A percentile compares a stretch with the other conserved stretches of the same genome.
Conservation (phyloP, 352 stramenopile species). For the Plasmopara muralis region DNA sequence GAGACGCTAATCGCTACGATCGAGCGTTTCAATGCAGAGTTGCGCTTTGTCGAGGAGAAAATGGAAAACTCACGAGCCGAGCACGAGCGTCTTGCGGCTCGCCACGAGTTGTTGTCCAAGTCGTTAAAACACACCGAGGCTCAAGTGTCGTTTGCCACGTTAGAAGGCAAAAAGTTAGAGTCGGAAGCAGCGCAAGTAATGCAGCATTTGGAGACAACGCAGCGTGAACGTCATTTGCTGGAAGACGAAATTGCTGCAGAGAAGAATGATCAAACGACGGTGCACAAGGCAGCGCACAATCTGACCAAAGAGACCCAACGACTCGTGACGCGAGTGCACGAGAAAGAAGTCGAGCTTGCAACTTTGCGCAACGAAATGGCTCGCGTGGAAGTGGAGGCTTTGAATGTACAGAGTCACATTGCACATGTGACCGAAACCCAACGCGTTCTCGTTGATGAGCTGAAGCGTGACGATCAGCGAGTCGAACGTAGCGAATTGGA, state of each 20-base stretch:
- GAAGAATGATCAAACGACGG: slow-evolving; percentile 85
- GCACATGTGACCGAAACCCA: slow-evolving; percentile 84
- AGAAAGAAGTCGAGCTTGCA: slow-evolving; percentile 86
- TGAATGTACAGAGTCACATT: slow-evolving; percentile 90
- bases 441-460: slow-evolving; percentile 62
- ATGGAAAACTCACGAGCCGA: slow-evolving; percentile 49
- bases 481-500: slow-evolving; percentile 91
- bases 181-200: slow-evolving; percentile 59
- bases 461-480: slow-evolving; percentile 83
- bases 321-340: slow-evolving; percentile 65
- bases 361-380: slow-evolving; percentile 91
- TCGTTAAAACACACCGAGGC: slow-evolving; percentile 84
- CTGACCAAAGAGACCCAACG: slow-evolving; percentile 77
- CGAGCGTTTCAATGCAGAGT: slow-evolving; percentile 81
- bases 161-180: slow-evolving; percentile 64
- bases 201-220: slow-evolving; percentile 76
- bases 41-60: slow-evolving; percentile 70
- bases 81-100: slow-evolving; percentile 66
- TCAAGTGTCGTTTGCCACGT: slow-evolving; percentile 59
- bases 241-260: slow-evolving; percentile 78
- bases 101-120: slow-evolving; percentile 84
- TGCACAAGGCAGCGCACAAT: slow-evolving; percentile 89
- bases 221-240: slow-evolving; percentile 82
- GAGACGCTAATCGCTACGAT: slow-evolving; percentile 78
- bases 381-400: slow-evolving; percentile 84